phyloP scores from a whole-genome alignment of 768 basidiomycete species.

The Phlebiopsis gigantea region DNA sequence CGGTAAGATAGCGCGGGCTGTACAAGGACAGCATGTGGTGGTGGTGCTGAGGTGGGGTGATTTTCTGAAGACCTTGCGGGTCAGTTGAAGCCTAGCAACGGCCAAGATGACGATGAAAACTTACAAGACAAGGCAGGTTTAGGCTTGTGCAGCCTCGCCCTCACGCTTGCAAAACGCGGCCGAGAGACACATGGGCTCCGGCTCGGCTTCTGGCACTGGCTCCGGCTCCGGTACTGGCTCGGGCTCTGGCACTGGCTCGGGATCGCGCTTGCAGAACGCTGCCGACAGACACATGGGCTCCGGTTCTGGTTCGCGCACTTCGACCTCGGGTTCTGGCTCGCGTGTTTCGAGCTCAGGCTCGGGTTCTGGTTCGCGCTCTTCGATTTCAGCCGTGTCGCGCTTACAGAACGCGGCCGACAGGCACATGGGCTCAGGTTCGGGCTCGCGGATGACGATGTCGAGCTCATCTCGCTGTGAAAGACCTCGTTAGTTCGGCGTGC shows the following conservation, averaged over 20 bases:
- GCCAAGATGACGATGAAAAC: background rate
- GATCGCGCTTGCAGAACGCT: conserved; percentile 2
- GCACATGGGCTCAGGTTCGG: background rate
- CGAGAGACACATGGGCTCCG: background rate
- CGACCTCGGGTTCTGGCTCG: background rate
- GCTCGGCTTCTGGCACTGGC: background rate
- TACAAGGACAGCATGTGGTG: background rate
- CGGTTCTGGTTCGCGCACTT: background rate
- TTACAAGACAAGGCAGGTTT: background rate
- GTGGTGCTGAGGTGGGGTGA: background rate
- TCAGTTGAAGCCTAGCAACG: background rate
- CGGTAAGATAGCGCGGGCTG: background rate
- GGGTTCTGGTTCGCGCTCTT: background rate
- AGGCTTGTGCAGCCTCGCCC: background rate
- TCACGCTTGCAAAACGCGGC: background rate
- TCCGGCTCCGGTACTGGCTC: background rate
- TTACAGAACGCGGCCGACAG: background rate
- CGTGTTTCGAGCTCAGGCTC: background rate
- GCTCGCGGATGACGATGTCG: background rate
- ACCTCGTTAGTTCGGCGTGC: background rate
- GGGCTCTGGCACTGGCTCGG: background rate
- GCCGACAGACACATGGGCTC: background rate
- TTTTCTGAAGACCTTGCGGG: background rate
- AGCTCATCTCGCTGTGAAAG: background rate
- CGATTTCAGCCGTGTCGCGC: background rate